A percentile compares a stretch with the other conserved stretches of the same genome.
Conservation (phyloP, 2,329 filamentous ascomycete genomes). For the Bisporella sp. region DNA sequence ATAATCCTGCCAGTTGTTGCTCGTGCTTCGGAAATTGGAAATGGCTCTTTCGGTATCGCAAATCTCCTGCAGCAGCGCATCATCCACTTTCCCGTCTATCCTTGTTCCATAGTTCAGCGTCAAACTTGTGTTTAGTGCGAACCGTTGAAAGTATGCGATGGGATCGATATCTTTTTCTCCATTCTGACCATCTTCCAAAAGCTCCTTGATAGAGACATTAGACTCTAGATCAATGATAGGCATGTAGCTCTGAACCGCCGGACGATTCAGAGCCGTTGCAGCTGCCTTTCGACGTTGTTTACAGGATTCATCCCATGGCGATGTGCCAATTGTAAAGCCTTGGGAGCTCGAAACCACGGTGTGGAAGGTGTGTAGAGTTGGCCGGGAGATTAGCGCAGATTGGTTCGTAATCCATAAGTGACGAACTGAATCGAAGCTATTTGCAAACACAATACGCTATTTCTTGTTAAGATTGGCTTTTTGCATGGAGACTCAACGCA, state of each 20-base stretch:
- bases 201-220: conserved; percentile 63
- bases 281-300: conserved; percentile 72
- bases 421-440: conserved; percentile 65
- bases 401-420: conserved; percentile 66
- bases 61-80: conserved; percentile 64
- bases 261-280: conserved; percentile 70
- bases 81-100: conserved; percentile 63
- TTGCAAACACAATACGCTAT: conserved; percentile 60
- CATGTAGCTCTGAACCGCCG: conserved; percentile 72
- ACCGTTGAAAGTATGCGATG: conserved; percentile 66
- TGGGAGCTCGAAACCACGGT: conserved; percentile 70
- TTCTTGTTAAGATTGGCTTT: conserved; percentile 3
- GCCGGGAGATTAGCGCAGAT: conserved; percentile 63
- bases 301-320: conserved; percentile 77
- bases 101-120: conserved; percentile 76
- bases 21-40: conserved; percentile 69
- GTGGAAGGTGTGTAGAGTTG: conserved; percentile 75
- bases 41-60: conserved; percentile 69
- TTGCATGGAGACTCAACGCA: not conserved
- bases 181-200: conserved; percentile 55
- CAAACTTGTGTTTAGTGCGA: conserved; percentile 68
- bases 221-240: conserved; percentile 76
- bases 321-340: conserved; percentile 77
- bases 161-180: conserved; percentile 63
- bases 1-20: conserved; percentile 81